Conservation (phyloP, 495 filamentous ascomycete genomes). For the Penicillium simplicissimum region DNA sequence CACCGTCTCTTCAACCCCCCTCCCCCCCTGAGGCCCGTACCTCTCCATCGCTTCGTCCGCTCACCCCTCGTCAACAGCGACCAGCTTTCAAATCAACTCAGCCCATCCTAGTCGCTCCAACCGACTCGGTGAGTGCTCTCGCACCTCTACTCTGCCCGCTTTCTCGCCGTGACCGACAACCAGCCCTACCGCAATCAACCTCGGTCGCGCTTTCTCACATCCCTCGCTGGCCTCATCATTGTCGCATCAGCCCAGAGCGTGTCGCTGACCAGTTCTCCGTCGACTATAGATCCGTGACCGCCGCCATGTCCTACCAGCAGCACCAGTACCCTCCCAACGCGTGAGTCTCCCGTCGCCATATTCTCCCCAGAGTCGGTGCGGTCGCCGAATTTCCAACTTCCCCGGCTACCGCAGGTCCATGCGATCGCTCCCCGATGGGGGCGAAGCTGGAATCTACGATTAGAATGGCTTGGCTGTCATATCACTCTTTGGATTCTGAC, state of each 20-base stretch:
- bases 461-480: not conserved
- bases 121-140: constrained; percentile 14
- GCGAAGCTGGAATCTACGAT: not conserved
- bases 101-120: constrained; percentile 1
- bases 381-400: not conserved
- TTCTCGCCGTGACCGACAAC: not conserved
- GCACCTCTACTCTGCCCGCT: not conserved
- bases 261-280: constrained; percentile 10
- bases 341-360: constrained; percentile 12
- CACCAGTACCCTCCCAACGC: constrained; percentile 30
- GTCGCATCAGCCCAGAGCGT: not conserved
- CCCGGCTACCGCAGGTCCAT: not conserved
- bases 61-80: not conserved
- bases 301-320: constrained; percentile 46
- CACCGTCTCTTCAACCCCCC: not conserved
- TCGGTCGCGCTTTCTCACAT: not conserved
- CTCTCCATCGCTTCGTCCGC: constrained; percentile 20
- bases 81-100: not conserved
- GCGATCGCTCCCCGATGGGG: not conserved
- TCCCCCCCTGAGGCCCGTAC: constrained; percentile 13
- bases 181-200: not conserved
- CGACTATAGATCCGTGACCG: constrained; percentile 1
- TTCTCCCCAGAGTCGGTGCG: not conserved
- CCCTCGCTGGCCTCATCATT: not conserved
- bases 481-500: constrained; percentile 1